Base-by-base conservation (phyloP, 2,329 filamentous ascomycete species). In the Helicocarpus griseus region DNA sequence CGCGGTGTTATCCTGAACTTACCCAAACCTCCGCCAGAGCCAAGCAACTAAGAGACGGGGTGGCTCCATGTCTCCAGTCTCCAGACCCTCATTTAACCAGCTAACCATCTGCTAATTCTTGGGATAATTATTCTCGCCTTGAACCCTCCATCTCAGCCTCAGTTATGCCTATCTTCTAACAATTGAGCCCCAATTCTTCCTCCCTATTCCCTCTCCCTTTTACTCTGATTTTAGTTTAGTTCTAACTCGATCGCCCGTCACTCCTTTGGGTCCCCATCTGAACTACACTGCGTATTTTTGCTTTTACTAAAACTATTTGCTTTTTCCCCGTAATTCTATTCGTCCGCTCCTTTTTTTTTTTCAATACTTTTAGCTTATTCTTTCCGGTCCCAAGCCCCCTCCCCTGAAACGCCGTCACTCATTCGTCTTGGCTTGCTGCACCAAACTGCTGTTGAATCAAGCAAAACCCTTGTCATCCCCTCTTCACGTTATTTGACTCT, bases 401-500 rank as follows among this genome's bases (percentile, higher is more conserved):
- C 44, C 44, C 44, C 44, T 47, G 44, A 47, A 47, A 47, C 40
- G 29, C 40, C n/a, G 40, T 44, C 40, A 44, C 40, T 29, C 40
- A 7, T 44, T 44, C 24, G 22, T n/a, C 24, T 44, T 44, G 40
- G 40, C 40, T 28, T 41, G 4, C 17, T 28, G 3, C 7, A 28
- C 22, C 22, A 9, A 24, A 17, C 40, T 14, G n/a, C 1, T 8
- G 21, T 26, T n/a, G n/a, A n/a, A n/a, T n/a, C 8, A 24, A 28
- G 22, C 22, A n/a, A 26, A 43, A 28, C 5, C 19, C 22, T 43
- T 22, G 14, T 26, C 40, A 19, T 44, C 24, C 14, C 44, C 29
- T 46, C 29, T 17, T 19, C 17, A n/a, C 36, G 14, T 40, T 21
- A 8, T 14, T 24, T 22, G 0, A 24, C 38, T 9, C 38, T 40